Base-by-base conservation (phyloP, 192 early-diverging fungal species). In the Coemansia sp. region DNA sequence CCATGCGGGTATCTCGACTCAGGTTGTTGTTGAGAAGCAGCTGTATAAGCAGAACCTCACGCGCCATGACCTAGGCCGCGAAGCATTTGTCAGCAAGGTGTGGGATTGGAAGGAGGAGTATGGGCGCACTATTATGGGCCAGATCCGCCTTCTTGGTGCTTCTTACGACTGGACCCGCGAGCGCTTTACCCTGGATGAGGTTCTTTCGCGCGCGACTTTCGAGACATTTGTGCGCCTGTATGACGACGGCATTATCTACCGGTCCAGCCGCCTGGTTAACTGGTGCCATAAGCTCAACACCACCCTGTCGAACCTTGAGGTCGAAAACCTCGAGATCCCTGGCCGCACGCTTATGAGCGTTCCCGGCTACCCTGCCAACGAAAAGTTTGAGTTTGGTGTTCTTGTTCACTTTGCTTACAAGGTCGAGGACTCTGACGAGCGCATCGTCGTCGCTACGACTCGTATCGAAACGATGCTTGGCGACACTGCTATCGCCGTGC, bases 381-480 rank as follows among this genome's bases (percentile, higher is more conserved):
- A 96, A 72, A 92, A 95, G 81, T 95, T 98, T 69, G 95, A 99
- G 83, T 99, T 99, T 86, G 97, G 97, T 75, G 93, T 98, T 35
- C 78, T 99, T 67, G 89, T 93, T 45, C 90, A 90, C 35, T 99
- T 99, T 76, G 93, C 89, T 6, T 99, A 99, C 82, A 83, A 84
- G 53, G 83, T 99, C 25, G 95, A 95, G 71, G 82, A 82, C 65
- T 86, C 87, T 42, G 86, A 86, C 55, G 97, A 98, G 71, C 85
- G 88, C 65, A 87, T 99, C 60, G 75, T 93, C 67, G 93, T 99
- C 49, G 97, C 97, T 9, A 99, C 97, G 11, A 99, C 97, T 10
- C 95, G 97, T 91, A 84, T 97, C 58, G 97, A 99, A 82, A 99
- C 97, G 53, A 99, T 99, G 97, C 84, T 99, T 23, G 97, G 95